phyloP scores from a whole-genome alignment of 169 alveolate genomes.

The Cryptosporidium viatorum region DNA sequence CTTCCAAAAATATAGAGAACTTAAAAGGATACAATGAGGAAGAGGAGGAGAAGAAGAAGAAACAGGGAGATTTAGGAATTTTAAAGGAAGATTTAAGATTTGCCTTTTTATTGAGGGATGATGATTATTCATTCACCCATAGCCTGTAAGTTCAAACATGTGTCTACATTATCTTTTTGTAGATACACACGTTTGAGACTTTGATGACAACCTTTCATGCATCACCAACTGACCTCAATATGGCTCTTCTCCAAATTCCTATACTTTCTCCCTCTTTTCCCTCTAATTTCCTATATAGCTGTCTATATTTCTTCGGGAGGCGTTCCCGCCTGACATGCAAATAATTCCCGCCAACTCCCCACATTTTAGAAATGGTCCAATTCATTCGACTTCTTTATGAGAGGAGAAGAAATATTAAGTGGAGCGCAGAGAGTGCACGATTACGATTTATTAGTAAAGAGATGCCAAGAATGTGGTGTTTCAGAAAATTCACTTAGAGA shows the following conservation, averaged over 20 bases:
- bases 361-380: constrained; percentile 84
- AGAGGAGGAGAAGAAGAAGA: neutral
- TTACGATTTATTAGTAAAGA: constrained; percentile 89
- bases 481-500: constrained; percentile 81
- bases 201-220: constrained; percentile 73
- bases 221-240: constrained; percentile 75
- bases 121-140: constrained; percentile 72
- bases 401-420: constrained; percentile 98
- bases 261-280: neutral
- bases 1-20: neutral
- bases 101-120: constrained; percentile 53
- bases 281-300: no score
- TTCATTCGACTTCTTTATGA: constrained; percentile 98
- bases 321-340: neutral
- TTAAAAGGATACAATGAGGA: no score
- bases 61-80: neutral
- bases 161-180: neutral
- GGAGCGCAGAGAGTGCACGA: constrained; percentile 99
- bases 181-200: neutral
- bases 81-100: neutral
- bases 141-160: constrained; percentile 56
- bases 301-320: neutral
- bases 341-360: neutral
- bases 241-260: neutral
- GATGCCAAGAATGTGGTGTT: constrained; percentile 78